phyloP scores from a whole-genome alignment of 2,329 filamentous ascomycete species.

The Sphaerulina vaccinii region DNA sequence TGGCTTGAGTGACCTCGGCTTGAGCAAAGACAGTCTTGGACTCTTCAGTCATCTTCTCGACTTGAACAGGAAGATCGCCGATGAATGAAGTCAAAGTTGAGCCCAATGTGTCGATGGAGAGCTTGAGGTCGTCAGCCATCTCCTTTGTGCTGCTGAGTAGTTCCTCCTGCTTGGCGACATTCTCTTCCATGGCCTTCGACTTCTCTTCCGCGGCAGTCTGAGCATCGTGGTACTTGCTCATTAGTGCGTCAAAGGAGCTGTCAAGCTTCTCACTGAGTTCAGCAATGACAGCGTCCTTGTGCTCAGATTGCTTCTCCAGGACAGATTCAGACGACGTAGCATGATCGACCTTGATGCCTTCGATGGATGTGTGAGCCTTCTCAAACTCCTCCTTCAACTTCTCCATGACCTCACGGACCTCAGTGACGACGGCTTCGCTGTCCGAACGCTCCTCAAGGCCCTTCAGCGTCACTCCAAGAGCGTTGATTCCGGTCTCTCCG shows the following conservation, averaged over 20 bases:
- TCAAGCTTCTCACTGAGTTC: slow-evolving; percentile 62
- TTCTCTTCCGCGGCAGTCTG: slow-evolving; percentile 72
- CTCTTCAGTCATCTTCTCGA: slow-evolving; percentile 83
- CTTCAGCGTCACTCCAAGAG: slow-evolving; percentile 61
- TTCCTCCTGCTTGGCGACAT: slow-evolving; percentile 69
- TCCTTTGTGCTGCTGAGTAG: slow-evolving; percentile 72
- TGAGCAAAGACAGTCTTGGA: slow-evolving; percentile 82
- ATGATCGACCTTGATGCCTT: slow-evolving; percentile 76
- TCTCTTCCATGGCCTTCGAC: slow-evolving; percentile 69
- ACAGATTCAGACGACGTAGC: slow-evolving; percentile 58
- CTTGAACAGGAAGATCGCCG: slow-evolving; percentile 55
- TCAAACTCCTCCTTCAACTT: slow-evolving; percentile 85
- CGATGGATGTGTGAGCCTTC: slow-evolving; percentile 75
- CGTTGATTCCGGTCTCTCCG: slow-evolving; percentile 63
- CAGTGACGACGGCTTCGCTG: slow-evolving; percentile 46
- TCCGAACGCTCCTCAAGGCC: slow-evolving; percentile 66
- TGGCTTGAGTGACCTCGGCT: slow-evolving; percentile 74
- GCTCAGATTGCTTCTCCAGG: slow-evolving; percentile 61
- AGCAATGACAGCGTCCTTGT: slow-evolving; percentile 54
- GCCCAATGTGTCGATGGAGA: slow-evolving; percentile 81
- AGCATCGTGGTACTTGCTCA: slow-evolving; percentile 85
- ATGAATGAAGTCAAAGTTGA: slow-evolving; percentile 53
- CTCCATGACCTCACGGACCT: slow-evolving; percentile 62
- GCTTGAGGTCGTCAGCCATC: slow-evolving; percentile 81
- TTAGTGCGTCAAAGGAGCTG: slow-evolving; percentile 76